Conservation (phyloP, 1,284 basidiomycete species). For the Cutaneotrichosporon sp. region DNA sequence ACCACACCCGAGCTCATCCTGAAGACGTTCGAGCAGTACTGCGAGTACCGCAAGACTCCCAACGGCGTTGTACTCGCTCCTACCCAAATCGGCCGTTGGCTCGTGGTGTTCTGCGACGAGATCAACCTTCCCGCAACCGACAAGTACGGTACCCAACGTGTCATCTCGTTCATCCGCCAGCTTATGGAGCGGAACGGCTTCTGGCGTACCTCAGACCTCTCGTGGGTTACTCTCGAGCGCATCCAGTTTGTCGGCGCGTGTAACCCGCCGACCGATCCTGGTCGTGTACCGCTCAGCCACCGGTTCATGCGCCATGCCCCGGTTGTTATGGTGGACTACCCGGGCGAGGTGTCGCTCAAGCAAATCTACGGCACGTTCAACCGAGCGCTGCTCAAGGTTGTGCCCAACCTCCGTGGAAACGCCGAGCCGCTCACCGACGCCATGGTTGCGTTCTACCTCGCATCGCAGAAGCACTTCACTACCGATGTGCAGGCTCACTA, state of each 20-base stretch:
- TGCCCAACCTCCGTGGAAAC: constrained; percentile 88
- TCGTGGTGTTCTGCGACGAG: constrained; percentile 99
- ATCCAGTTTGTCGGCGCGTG: constrained; percentile 99
- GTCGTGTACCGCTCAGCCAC: constrained; percentile 94
- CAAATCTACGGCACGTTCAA: constrained; percentile 99
- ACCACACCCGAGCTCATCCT: constrained; percentile 96
- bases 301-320: constrained; percentile 97
- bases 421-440: constrained; percentile 92
- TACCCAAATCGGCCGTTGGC: constrained; percentile 91
- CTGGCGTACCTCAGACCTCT: constrained; percentile 90
- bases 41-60: constrained; percentile 97
- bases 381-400: constrained; percentile 89
- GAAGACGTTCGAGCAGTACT: constrained; percentile 99
- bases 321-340: constrained; percentile 99
- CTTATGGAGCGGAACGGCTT: constrained; percentile 93
- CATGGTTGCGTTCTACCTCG: constrained; percentile 94
- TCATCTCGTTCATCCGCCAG: constrained; percentile 97
- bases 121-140: constrained; percentile 97
- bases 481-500: constrained; percentile 97
- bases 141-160: constrained; percentile 97
- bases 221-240: constrained; percentile 95
- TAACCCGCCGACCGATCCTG: constrained; percentile 99
- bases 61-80: constrained; percentile 94
- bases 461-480: constrained; percentile 90
- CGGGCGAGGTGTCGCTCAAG: constrained; percentile 91